Evolutionary conservation across 2,329 filamentous ascomycete genomes (phyloP).

Genomic region (Claviceps arundinis): DNA sequence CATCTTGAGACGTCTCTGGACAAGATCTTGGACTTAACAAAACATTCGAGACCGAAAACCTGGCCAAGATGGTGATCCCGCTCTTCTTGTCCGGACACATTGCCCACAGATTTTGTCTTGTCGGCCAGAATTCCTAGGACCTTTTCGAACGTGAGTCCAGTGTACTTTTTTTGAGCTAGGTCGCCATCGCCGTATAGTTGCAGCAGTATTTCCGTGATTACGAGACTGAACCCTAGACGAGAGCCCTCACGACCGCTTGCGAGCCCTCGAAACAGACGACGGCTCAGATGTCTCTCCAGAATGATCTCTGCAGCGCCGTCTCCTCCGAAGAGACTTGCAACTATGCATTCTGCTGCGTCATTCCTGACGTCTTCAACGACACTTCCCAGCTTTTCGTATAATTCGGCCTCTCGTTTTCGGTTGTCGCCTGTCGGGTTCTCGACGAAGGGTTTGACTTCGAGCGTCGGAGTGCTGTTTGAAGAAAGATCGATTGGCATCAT

Average conservation of each 20-base stretch:
- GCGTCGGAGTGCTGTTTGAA: conserved; percentile 13
- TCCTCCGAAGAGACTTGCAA: conserved; percentile 39
- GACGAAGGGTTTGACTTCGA: conserved; percentile 32
- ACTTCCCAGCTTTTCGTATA: conserved; percentile 50
- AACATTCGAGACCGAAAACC: conserved; percentile 75
- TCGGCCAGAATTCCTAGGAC: conserved; percentile 39
- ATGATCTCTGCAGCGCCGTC: conserved; percentile 37
- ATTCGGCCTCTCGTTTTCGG: conserved; percentile 40
- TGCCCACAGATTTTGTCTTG: conserved; percentile 41
- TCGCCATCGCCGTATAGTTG: conserved; percentile 49
- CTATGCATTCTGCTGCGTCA: conserved; percentile 43
- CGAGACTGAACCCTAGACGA: conserved; percentile 77
- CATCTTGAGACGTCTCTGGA: conserved; percentile 48
- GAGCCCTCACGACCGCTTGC: conserved; percentile 84
- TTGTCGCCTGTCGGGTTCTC: conserved; percentile 39
- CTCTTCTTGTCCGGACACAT: conserved; percentile 57
- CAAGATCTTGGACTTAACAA: conserved; percentile 66
- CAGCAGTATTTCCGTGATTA: conserved; percentile 66
- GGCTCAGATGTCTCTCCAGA: conserved; percentile 45
- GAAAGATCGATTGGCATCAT: conserved; percentile 10
- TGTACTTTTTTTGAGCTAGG: conserved; percentile 33
- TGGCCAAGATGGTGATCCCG: conserved; percentile 75
- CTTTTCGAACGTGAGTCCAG: conserved; percentile 41
- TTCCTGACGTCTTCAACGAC: conserved; percentile 44
- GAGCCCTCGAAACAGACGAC: conserved; percentile 70